Percentiles rank a stretch among this genome's conserved stretches.
phyloP scores from a whole-genome alignment of 345 rosid genomes.

The Linum lewisii region DNA sequence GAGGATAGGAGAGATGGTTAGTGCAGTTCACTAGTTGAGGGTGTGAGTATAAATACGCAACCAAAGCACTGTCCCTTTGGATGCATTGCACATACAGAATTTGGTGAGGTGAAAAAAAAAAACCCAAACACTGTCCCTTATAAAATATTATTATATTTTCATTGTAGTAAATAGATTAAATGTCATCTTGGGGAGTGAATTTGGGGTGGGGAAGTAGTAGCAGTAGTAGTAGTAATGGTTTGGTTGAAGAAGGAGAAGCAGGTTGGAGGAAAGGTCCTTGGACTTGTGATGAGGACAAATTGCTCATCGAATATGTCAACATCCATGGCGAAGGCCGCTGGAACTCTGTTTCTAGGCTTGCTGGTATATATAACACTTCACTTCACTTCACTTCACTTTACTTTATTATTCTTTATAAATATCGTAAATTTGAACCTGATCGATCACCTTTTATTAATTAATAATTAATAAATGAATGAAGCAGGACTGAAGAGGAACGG shows the following conservation, averaged over 20 bases:
- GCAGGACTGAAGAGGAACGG: conserved; percentile 84
- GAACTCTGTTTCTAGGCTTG: conserved; percentile 83
- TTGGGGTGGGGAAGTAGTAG: conserved; percentile 40
- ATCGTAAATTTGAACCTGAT: too few species aligned
- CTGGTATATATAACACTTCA: conserved; percentile 21
- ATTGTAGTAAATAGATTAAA: background rate
- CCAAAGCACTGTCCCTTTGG: conserved; percentile 16
- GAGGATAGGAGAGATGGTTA: conserved; percentile 20
- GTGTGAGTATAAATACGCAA: conserved; percentile 45
- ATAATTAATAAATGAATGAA: too few species aligned
- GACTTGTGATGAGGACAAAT: conserved; percentile 84
- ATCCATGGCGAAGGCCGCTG: conserved; percentile 87
- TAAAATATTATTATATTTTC: background rate
- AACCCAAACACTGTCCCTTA: conserved; percentile 5
- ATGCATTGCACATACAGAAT: conserved; percentile 35
- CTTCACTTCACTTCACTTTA: too few species aligned
- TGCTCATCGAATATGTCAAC: conserved; percentile 61
- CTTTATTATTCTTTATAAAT: too few species aligned
- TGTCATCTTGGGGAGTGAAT: conserved; percentile 62
- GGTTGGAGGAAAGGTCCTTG: conserved; percentile 97
- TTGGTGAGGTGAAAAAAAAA: conserved; percentile 18
- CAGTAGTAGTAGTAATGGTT: background rate
- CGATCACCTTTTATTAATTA: conserved; percentile 2
- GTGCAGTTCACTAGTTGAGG: conserved; percentile 9
- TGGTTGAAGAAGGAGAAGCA: conserved; percentile 27